Evolutionary conservation across 2,329 filamentous ascomycete genomes (phyloP).

Genomic region (Cladophialophora carrionii): DNA sequence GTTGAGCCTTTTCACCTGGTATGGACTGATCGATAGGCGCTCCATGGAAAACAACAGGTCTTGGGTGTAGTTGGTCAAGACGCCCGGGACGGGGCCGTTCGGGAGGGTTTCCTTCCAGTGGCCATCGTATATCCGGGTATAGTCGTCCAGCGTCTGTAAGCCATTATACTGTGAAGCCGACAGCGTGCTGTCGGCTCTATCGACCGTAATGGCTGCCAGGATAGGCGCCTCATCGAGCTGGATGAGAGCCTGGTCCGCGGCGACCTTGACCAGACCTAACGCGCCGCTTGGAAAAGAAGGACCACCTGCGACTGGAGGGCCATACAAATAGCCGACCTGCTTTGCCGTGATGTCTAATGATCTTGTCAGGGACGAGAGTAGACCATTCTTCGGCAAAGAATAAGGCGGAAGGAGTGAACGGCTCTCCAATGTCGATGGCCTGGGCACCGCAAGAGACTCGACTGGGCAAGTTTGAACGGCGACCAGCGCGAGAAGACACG

Average conservation of each 20-base stretch:
- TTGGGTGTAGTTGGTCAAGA: slow-evolving; percentile 23
- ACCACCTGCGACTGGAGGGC: slow-evolving; percentile 20
- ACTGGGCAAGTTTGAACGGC: slow-evolving; percentile 12
- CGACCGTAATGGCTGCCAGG: slow-evolving; percentile 13
- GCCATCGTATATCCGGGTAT: slow-evolving; percentile 19
- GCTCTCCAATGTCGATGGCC: slow-evolving; percentile 11
- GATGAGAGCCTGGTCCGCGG: slow-evolving; percentile 21
- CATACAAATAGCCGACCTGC: slow-evolving; percentile 19
- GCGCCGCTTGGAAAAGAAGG: slow-evolving; percentile 19
- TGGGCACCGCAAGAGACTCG: slow-evolving; percentile 17
- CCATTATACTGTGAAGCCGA: slow-evolving; percentile 20
- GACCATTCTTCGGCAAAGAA: slow-evolving; percentile 18
- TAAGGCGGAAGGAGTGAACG: slow-evolving; percentile 16
- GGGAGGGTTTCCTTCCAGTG: slow-evolving; percentile 21
- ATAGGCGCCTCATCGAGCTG: slow-evolving; percentile 22
- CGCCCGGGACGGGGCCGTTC: slow-evolving; percentile 16
- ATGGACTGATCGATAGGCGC: slow-evolving; percentile 20
- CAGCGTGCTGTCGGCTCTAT: slow-evolving; percentile 9
- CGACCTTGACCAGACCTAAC: slow-evolving; percentile 16
- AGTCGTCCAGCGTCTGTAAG: slow-evolving; percentile 23
- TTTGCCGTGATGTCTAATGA: slow-evolving; percentile 14
- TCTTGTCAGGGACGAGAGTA: slow-evolving; percentile 5
- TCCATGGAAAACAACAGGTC: slow-evolving; percentile 25
- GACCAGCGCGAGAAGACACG: slow-evolving; percentile 12
- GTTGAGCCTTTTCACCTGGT: slow-evolving; percentile 23